Base-by-base conservation (phyloP, 371 early-diverging fungal genomes). In the Mortierella sp. region DNA sequence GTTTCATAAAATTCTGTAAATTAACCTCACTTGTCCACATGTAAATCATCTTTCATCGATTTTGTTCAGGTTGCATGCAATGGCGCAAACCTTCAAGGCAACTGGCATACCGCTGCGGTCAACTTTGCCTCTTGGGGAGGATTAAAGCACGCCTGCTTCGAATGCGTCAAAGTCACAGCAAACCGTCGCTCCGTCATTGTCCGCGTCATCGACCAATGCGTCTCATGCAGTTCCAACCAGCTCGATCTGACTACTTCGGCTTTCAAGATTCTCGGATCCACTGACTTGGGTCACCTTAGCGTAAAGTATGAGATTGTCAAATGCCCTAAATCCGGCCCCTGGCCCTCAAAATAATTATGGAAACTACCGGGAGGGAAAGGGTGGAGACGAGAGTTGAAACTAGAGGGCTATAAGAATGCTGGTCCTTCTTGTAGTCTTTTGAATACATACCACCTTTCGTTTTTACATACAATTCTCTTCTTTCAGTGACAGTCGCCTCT, bases 401-500 rank as follows among this genome's bases (percentile, higher is more conserved):
- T 39, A 39, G 14, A 52, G 24, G 14, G 24, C 18, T 0, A 52
- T n/a, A 52, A 16, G 54, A 52, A 12, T 40, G 40, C 40, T 40
- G 40, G 40, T 9, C 39, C 39, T 39, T 40, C 40, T 40, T 40
- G 12, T 40, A 40, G 10, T 12, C 40, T 40, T 40, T 40, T 40
- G 12, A 40, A 9, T 40, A 40, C 12, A 9, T 40, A 40, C 40
- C 8, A 9, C 12, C 2, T 12, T 40, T 40, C 12, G 40, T 40
- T 40, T 40, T 40, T 40, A 40, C 40, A 40, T 98, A 98, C 88
- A 96, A n/a, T n/a, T n/a, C n/a, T n/a, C n/a, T n/a, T n/a, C n/a
- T n/a, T n/a, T n/a, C n/a, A n/a, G n/a, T n/a, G n/a, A n/a, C n/a
- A n/a, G n/a, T n/a, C n/a, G n/a, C n/a, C n/a, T n/a, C n/a, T n/a